Evolutionary conservation across 2,329 filamentous ascomycete species (phyloP).

Genomic region (Aaosphaeria pasadenensis): DNA sequence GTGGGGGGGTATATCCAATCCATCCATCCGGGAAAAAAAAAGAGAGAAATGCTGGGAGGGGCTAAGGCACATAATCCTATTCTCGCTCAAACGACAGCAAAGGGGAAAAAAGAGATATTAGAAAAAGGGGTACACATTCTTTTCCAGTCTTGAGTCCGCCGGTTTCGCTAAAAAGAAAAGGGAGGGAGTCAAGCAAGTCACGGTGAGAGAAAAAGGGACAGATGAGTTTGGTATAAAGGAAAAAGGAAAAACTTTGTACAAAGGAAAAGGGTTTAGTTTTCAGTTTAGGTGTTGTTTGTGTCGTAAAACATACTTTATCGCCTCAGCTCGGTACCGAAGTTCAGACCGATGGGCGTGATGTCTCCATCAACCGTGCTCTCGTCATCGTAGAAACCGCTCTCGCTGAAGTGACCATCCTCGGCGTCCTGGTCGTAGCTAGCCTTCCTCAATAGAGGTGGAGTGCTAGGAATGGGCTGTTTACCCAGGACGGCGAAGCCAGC

Average conservation of each 20-base stretch:
- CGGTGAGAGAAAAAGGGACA: too few species aligned
- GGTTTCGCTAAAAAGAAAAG: too few species aligned
- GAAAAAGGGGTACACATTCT: neutral
- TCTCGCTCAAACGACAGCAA: conserved; percentile 8
- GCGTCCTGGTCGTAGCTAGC: conserved; percentile 60
- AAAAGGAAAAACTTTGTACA: conserved; percentile 5
- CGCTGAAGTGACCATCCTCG: conserved; percentile 48
- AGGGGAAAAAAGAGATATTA: conserved; percentile 5
- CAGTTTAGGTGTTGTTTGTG: neutral
- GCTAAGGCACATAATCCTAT: too few species aligned
- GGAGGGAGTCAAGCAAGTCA: too few species aligned
- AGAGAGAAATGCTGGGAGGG: too few species aligned
- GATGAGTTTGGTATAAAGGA: too few species aligned
- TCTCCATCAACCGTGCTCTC: conserved; percentile 45
- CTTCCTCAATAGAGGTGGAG: conserved; percentile 55
- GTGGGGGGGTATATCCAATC: conserved; percentile 22
- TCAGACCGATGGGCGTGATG: conserved; percentile 30
- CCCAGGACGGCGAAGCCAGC: conserved; percentile 31
- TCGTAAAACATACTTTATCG: conserved; percentile 1
- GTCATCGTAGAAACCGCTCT: conserved; percentile 50
- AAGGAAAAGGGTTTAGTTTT: conserved; percentile 7
- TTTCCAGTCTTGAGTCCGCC: too few species aligned
- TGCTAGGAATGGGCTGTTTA: conserved; percentile 35
- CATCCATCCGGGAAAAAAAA: conserved; percentile 5
- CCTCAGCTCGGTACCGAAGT: conserved; percentile 28